Evolutionary conservation across 805 yeast genomes (phyloP).

Genomic region (Starmerella vitae): DNA sequence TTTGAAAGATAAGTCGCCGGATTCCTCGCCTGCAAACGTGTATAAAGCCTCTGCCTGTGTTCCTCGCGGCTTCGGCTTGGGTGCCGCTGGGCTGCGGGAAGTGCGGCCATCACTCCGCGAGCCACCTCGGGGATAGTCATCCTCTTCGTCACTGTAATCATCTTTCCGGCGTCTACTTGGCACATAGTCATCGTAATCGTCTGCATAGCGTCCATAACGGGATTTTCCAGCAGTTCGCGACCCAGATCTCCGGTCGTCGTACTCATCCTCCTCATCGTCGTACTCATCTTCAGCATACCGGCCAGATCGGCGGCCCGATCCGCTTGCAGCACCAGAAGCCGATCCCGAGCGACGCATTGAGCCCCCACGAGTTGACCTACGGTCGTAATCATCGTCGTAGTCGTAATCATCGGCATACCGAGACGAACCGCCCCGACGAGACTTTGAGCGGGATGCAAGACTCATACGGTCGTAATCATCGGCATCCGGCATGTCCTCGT

Average conservation of each 20-base stretch:
- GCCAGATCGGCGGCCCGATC: slow-evolving; percentile 8
- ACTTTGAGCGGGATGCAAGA: not conserved
- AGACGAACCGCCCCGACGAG: slow-evolving; percentile 6
- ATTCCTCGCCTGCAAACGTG: slow-evolving; percentile 80
- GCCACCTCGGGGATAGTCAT: slow-evolving; percentile 13
- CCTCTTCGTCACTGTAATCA: slow-evolving; percentile 7
- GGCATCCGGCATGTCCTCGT: slow-evolving; percentile 58
- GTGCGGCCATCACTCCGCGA: not conserved
- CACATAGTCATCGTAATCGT: slow-evolving; percentile 16
- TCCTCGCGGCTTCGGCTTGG: slow-evolving; percentile 25
- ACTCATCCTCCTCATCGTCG: slow-evolving; percentile 20
- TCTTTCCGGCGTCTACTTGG: slow-evolving; percentile 7
- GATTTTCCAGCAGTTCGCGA: slow-evolving; percentile 3
- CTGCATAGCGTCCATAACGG: slow-evolving; percentile 17
- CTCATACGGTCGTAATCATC: slow-evolving; percentile 16
- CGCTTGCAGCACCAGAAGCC: not conserved
- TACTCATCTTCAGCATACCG: slow-evolving; percentile 17
- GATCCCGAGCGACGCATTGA: not conserved
- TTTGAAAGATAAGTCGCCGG: slow-evolving; percentile 83
- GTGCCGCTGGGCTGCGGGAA: slow-evolving; percentile 9
- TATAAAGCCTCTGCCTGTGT: slow-evolving; percentile 83
- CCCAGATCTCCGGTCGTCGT: slow-evolving; percentile 2
- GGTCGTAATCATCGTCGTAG: slow-evolving; percentile 17
- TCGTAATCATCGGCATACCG: slow-evolving; percentile 19
- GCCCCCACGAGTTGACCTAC: not conserved